These are phyloP conservation scores for Melastoma malabathricum DNA, from an alignment of 345 rosid genomes.

Conservation along the genomic window DNA sequence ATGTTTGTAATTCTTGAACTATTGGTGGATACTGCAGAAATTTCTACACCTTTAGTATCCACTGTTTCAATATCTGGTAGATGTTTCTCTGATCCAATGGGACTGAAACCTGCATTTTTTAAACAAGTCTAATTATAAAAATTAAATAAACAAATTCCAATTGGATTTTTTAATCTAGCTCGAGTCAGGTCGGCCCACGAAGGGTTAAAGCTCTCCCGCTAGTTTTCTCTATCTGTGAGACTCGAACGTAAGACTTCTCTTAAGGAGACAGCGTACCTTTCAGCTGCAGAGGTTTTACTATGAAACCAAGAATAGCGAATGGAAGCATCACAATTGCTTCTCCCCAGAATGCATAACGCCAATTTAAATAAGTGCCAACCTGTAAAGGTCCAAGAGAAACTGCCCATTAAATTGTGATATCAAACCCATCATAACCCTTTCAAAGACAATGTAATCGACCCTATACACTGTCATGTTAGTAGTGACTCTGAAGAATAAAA, in stretches of 20 bases:
- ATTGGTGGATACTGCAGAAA: not conserved
- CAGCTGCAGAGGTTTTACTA: constrained; percentile 73
- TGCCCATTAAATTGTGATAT: not conserved
- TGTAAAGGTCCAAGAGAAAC: constrained; percentile 15
- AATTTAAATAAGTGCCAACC: constrained; percentile 56
- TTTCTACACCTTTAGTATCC: constrained; percentile 35
- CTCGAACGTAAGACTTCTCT: too few relatives aligned
- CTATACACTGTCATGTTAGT: too few relatives aligned
- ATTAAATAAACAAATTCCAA: too few relatives aligned
- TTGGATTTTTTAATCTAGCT: too few relatives aligned
- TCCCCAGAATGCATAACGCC: constrained; percentile 89
- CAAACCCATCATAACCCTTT: constrained; percentile 1
- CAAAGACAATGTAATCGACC: not conserved
- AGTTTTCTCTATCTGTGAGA: too few relatives aligned
- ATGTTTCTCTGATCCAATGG: constrained; percentile 26
- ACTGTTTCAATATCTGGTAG: constrained; percentile 16
- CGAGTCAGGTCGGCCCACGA: too few relatives aligned
- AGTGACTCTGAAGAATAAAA: too few relatives aligned
- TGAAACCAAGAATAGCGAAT: constrained; percentile 61
- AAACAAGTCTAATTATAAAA: too few relatives aligned
- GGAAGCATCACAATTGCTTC: constrained; percentile 94
- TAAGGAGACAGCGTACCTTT: constrained; percentile 44
- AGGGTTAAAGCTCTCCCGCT: too few relatives aligned
- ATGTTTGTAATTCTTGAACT: too few relatives aligned
- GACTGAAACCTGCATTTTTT: constrained; percentile 49